Evolutionary conservation across 169 alveolate genomes (phyloP).

Genomic region (Babesia caballi): DNA sequence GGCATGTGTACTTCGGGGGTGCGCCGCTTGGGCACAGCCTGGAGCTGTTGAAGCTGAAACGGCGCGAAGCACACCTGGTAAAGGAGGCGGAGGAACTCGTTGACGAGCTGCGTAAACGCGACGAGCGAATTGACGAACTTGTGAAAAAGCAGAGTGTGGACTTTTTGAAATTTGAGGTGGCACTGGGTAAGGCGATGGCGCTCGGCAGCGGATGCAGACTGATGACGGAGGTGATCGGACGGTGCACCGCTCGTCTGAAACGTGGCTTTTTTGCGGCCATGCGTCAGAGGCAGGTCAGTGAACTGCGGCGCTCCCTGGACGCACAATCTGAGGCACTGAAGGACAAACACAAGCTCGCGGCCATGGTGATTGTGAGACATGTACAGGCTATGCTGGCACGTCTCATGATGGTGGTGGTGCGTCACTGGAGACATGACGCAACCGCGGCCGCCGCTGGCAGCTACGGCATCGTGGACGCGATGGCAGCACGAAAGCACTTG

Average conservation of each 20-base stretch:
- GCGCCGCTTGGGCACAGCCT: slow-evolving; percentile 41
- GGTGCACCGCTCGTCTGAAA: neutral
- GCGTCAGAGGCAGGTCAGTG: neutral
- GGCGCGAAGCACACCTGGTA: neutral
- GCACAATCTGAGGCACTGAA: neutral
- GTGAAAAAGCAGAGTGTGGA: slow-evolving; percentile 12
- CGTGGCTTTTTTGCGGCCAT: neutral
- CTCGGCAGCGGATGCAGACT: slow-evolving; percentile 27
- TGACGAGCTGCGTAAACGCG: slow-evolving; percentile 13
- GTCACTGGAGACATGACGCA: no score
- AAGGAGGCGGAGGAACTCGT: neutral
- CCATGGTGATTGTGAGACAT: slow-evolving; percentile 1
- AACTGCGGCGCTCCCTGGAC: neutral
- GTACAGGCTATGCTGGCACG: neutral
- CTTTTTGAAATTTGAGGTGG: slow-evolving; percentile 36
- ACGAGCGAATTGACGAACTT: slow-evolving; percentile 23
- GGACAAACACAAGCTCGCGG: slow-evolving; percentile 7
- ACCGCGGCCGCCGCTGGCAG: no score
- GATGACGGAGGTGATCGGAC: neutral
- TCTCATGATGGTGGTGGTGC: neutral
- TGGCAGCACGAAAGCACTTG: no score
- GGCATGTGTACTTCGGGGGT: slow-evolving; percentile 61
- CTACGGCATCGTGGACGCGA: no score
- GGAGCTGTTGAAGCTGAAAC: slow-evolving; percentile 7
- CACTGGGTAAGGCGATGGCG: slow-evolving; percentile 53